Base-by-base conservation (phyloP, 176 grass and related monocot species). In the Musa beccarii region DNA sequence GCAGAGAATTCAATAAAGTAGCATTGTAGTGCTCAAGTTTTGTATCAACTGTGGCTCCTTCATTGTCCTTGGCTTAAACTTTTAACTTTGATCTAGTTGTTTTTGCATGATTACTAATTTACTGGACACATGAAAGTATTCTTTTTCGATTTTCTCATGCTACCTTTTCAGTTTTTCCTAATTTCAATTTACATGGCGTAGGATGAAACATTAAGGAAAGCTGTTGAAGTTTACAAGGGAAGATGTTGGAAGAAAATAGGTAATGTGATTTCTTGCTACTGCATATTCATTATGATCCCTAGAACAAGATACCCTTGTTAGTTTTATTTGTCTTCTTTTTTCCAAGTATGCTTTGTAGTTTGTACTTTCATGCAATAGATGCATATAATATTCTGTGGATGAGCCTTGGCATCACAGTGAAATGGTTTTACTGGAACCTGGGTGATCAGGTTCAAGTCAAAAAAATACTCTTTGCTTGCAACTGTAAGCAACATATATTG, bases 191-290 rank as follows among this genome's bases (percentile, higher is more conserved):
- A 61, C 70, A 76, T 85, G 54, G n/a, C 53, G 83, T 76, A 99
- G 95, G 95, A 99, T 83, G 91, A 89, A 25, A 99, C 95, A 79
- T 82, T 99, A 72, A 82, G 83, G 54, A 81, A 84, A 84, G 95
- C 95, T 75, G 95, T 99, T 86, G 84, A 87, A 77, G 68, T 65
- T 83, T 91, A 86, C 84, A 99, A 89, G 56, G 95, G 91, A 79
- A 99, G 85, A 94, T 86, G 87, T 65, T 99, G 95, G 95, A 99
- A 99, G 80, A 99, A 93, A 88, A 99, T 99, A 89, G 95, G 95
- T 99, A 71, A 59, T 59, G n/a, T 29, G 26, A 59, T 23, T 19
- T 81, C 66, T 85, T 69, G 51, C 73, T 83, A 54, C 26, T 55
- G 9, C 49, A 68, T 11, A 68, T 61, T 73, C 34, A 57, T 20